Base-by-base conservation (phyloP, 345 rosid species). In the Melaleuca alternifolia region DNA sequence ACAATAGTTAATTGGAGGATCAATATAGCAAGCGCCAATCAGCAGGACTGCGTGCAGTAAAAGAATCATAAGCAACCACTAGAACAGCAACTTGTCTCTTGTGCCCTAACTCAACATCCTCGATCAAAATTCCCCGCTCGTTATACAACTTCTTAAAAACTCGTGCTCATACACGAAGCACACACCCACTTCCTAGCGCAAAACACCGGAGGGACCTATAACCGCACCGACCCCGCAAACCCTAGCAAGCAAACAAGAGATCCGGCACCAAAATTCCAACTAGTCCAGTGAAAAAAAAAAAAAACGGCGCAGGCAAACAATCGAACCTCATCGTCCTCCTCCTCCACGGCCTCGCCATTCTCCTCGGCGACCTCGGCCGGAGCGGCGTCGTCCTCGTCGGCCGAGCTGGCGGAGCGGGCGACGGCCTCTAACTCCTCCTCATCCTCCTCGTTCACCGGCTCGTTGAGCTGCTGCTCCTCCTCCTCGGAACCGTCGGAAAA, bases 371-470 rank as follows among this genome's bases (percentile, higher is more conserved):
- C 93, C 33, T 88, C 94, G 21, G 85, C 87, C 1, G 83, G 86
- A 13, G 86, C 79, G 37, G 85, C 89, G 16, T 87, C 89, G 46
- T 92, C 97, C 11, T 93, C 94, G 28, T 92, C 96, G 59, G 94
- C 98, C 79, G 98, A 94, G 56, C 88, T 96, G 10, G 93, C 98
- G 37, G 97, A 89, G 86, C 99, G 98, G 89, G 95, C 98, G 41
- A 97, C 99, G 84, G 98, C 99, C 88, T 97, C 96, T n/a, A 97
- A 93, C 93, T 97, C 99, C 88, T 97, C 99, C 84, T 96, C 99
- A 28, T 96, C 99, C 61, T 93, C 98, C 82, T 94, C 98, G 92
- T 96, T 91, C 81, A 91, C 84, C 0, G 79, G 79, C 44, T 51
- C 85, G 56, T 41, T 14, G n/a, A 83, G 44, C 85, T 83, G 62